Conservation (phyloP, 495 filamentous ascomycete genomes). For the Tuber aestivum region DNA sequence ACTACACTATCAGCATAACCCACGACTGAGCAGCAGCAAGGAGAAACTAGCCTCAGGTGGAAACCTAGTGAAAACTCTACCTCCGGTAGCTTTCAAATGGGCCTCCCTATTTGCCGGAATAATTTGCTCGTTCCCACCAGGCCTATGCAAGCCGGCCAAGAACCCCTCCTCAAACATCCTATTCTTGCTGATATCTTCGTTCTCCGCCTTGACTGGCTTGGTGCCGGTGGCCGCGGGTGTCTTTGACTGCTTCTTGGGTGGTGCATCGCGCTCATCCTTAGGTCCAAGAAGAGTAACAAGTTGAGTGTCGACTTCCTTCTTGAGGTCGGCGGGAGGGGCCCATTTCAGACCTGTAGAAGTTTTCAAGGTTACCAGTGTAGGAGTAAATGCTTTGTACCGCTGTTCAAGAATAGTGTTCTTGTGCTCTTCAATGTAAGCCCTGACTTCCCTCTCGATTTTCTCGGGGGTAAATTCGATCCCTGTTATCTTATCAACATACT, state of each 20-base stretch:
- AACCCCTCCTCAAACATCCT: constrained; percentile 42
- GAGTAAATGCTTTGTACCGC: constrained; percentile 34
- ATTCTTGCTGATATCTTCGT: constrained; percentile 31
- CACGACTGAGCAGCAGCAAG: background rate
- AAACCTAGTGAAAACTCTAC: constrained; percentile 60
- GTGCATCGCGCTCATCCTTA: constrained; percentile 40
- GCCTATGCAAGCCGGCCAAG: constrained; percentile 38
- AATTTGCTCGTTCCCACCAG: constrained; percentile 41
- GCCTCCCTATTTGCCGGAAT: constrained; percentile 34
- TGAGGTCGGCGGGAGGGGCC: constrained; percentile 38
- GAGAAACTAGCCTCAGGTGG: constrained; percentile 60
- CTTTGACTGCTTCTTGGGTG: constrained; percentile 39
- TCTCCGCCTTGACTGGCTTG: constrained; percentile 14
- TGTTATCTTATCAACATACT: constrained; percentile 9
- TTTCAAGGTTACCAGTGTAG: constrained; percentile 33
- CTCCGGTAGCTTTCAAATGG: constrained; percentile 36
- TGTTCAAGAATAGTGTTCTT: constrained; percentile 33
- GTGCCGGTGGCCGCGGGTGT: constrained; percentile 8
- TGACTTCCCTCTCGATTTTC: constrained; percentile 21
- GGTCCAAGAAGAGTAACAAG: constrained; percentile 34
- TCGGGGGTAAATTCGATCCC: constrained; percentile 37
- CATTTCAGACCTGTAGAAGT: constrained; percentile 36
- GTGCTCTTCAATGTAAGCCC: constrained; percentile 25
- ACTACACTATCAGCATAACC: background rate
- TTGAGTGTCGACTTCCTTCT: constrained; percentile 37